Conservation (phyloP, 345 rosid species). For the Brassica cretica region DNA sequence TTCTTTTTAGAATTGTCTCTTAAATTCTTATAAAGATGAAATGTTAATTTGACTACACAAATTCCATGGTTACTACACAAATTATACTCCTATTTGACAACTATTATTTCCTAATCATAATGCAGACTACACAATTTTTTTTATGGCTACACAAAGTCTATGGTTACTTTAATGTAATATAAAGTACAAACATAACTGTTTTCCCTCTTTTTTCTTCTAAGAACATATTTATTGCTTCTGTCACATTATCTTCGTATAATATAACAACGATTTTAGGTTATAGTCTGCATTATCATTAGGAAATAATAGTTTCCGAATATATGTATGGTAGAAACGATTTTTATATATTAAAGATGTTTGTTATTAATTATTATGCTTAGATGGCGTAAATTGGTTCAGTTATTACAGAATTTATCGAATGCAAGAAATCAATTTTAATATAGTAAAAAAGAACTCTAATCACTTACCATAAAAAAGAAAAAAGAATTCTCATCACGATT, state of each 20-base stretch:
- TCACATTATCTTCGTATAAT: not conserved
- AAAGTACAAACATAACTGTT: not conserved
- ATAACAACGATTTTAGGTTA: not conserved
- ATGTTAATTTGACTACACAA: not conserved
- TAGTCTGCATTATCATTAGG: not conserved
- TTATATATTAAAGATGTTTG: not conserved
- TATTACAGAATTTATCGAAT: not conserved
- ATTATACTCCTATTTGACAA: not conserved
- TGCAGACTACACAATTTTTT: not conserved
- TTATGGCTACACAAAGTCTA: not conserved
- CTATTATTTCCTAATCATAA: not conserved
- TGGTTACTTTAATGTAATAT: not conserved
- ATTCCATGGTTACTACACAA: too few relatives aligned
- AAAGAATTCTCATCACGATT: not conserved
- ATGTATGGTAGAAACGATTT: not conserved
- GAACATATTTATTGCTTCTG: not conserved
- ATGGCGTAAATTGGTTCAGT: not conserved
- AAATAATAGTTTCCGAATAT: not conserved
- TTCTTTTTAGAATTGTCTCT: not conserved
- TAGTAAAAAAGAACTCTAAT: not conserved
- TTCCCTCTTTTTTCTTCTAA: not conserved
- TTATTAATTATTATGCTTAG: not conserved
- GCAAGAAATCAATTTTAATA: not conserved
- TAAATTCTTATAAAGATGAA: not conserved
- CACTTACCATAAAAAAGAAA: too few relatives aligned